Evolutionary conservation across 1,139 yeast genomes (phyloP), one percentile per base, ranked within the genome.

Genomic region (Lodderomyces elongisporus): DNA sequence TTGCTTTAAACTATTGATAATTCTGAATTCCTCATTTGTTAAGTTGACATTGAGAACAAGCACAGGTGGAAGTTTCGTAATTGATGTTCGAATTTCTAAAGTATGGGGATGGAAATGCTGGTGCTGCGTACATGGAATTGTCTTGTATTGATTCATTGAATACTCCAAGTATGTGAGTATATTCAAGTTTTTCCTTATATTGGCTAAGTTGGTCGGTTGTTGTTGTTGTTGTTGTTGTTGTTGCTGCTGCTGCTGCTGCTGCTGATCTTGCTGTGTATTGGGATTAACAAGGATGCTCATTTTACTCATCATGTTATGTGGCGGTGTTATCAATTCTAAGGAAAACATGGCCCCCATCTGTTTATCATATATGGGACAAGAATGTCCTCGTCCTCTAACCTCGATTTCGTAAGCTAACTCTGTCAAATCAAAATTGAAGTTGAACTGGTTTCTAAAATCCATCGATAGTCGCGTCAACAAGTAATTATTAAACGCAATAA

Each of bases 11-110:
- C 60, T 51, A 25, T 49, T 49, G 17, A 68, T 51, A 23, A 50
- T 35, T 14, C 49, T 54, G 41, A 57, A 68, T 41, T 80, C 84
- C 28, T 69, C 70, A 38, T 70, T 66, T 23, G 69, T 53, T 34
- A 82, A 58, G 36, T 74, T 67, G 17, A 82, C 51, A 45, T 81
- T 81, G 29, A 88, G 58, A 5, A 82, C 73, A 25, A 88, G 56
- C 6, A 87, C 65, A 2, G 81, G 77, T 0, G 96, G 93, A 12
- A 85, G 60, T 31, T 66, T 66, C 5, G 41, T 39, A n/a, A 45
- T 71, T 0, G 66, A 58, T 32, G 71, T 68, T 20, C 66, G 62
- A 6, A 73, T 66, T 39, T 79, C 81, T 21, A 81, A 61, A 5
- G 62, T 54, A 44, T 82, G 89, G 2, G 49, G 47, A 29, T 39